Conservation (phyloP, 805 yeast genomes). For the Lipomyces japonicus region DNA sequence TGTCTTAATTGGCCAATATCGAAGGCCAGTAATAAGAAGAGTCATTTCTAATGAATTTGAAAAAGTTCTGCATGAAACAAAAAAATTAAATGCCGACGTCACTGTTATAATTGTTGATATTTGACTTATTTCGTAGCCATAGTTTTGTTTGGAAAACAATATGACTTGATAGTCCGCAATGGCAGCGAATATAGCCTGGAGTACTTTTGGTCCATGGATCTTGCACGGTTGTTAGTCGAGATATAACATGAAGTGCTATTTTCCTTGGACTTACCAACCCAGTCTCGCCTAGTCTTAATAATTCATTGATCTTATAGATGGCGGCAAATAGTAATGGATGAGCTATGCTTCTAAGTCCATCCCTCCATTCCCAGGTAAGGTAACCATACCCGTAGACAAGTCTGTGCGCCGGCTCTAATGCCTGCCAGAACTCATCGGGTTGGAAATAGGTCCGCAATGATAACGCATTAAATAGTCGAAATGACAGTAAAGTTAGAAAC, state of each 20-base stretch:
- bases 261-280: constrained; percentile 33
- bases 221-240: background rate
- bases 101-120: constrained; percentile 47
- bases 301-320: constrained; percentile 41
- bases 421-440: constrained; percentile 93
- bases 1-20: constrained; percentile 64
- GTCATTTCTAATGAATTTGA: constrained; percentile 78
- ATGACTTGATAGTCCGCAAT: constrained; percentile 63
- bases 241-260: background rate
- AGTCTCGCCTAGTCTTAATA: constrained; percentile 39
- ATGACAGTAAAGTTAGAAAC: constrained; percentile 34
- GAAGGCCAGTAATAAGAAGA: constrained; percentile 61
- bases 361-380: constrained; percentile 91
- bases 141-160: constrained; percentile 42
- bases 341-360: constrained; percentile 67
- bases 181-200: constrained; percentile 68
- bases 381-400: constrained; percentile 75
- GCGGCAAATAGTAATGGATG: constrained; percentile 71
- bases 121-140: constrained; percentile 29
- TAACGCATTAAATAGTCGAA: constrained; percentile 62
- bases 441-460: constrained; percentile 76
- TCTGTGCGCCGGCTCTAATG: constrained; percentile 85
- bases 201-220: constrained; percentile 53
- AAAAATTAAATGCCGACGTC: constrained; percentile 76
- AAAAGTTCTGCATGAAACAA: constrained; percentile 73